phyloP scores from a whole-genome alignment of 345 rosid genomes.

The Eucalyptus melliodora region DNA sequence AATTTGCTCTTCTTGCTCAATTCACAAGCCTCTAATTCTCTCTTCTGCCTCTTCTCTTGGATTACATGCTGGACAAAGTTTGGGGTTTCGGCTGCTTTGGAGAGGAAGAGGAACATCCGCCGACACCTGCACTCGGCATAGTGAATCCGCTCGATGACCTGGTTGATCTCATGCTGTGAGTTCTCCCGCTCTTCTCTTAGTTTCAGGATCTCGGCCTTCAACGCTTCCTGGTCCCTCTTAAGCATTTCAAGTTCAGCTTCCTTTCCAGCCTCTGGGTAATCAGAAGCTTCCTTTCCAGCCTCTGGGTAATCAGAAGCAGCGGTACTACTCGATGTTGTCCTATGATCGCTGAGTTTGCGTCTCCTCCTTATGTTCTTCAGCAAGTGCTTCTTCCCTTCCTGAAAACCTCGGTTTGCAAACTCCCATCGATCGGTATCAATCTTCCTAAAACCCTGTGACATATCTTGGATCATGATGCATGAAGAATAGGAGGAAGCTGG shows the following conservation, averaged over 20 bases:
- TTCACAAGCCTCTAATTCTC: neutral
- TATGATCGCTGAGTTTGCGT: constrained; percentile 2
- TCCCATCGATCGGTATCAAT: constrained; percentile 51
- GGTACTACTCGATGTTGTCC: neutral
- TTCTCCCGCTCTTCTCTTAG: constrained; percentile 22
- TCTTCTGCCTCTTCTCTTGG: constrained; percentile 25
- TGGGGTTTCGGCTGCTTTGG: constrained; percentile 21
- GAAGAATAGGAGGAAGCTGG: neutral
- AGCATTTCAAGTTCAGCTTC: constrained; percentile 15
- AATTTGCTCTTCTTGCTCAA: constrained; percentile 19
- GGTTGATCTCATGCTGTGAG: constrained; percentile 13
- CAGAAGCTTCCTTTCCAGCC: neutral
- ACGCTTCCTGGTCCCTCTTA: constrained; percentile 16
- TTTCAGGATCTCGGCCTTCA: constrained; percentile 29
- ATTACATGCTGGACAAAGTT: constrained; percentile 16
- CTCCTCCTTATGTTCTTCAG: constrained; percentile 43
- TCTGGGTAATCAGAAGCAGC: neutral
- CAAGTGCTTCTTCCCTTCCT: constrained; percentile 38
- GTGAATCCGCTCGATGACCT: constrained; percentile 21
- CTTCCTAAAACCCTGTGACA: constrained; percentile 50
- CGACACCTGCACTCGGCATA: constrained; percentile 25
- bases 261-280: neutral
- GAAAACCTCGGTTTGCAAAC: constrained; percentile 47
- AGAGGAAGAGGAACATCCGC: constrained; percentile 32
- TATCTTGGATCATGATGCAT: neutral